phyloP scores from a whole-genome alignment of 768 basidiomycete species.

The Serpula lacrymans region DNA sequence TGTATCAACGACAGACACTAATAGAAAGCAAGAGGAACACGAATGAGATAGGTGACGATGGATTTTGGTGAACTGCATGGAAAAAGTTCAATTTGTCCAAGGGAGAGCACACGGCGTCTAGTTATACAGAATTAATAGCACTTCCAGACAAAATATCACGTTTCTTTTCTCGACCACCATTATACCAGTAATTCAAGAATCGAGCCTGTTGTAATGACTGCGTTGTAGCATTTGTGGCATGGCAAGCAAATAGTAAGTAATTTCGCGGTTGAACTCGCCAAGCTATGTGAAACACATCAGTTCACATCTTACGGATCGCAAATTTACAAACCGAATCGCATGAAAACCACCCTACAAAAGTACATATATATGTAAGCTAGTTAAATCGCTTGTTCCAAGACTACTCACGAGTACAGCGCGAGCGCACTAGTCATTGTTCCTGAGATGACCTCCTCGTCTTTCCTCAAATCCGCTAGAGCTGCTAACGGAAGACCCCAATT shows the following conservation, averaged over 20 bases:
- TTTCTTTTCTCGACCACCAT: constrained; percentile 83
- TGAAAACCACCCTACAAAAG: constrained; percentile 68
- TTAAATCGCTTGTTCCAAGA: constrained; percentile 5
- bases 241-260: constrained; percentile 93
- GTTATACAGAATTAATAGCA: too few species aligned
- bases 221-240: constrained; percentile 85
- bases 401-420: constrained; percentile 84
- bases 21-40: constrained; percentile 67
- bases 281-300: constrained; percentile 42
- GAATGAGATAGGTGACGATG: constrained; percentile 69
- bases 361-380: constrained; percentile 7
- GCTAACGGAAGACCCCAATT: constrained; percentile 98
- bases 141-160: too few species aligned
- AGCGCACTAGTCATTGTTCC: constrained; percentile 95
- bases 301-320: background rate
- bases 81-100: background rate
- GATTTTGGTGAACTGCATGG: constrained; percentile 59
- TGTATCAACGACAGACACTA: constrained; percentile 87
- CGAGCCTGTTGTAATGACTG: constrained; percentile 81
- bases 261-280: constrained; percentile 97
- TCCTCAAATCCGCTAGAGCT: constrained; percentile 84
- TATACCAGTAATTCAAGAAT: constrained; percentile 88
- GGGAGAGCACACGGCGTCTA: background rate
- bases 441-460: constrained; percentile 96
- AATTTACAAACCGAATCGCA: constrained; percentile 77